Evolutionary conservation across 139 green algal species (phyloP).

Genomic region (Zygnema circumcarinatum): DNA sequence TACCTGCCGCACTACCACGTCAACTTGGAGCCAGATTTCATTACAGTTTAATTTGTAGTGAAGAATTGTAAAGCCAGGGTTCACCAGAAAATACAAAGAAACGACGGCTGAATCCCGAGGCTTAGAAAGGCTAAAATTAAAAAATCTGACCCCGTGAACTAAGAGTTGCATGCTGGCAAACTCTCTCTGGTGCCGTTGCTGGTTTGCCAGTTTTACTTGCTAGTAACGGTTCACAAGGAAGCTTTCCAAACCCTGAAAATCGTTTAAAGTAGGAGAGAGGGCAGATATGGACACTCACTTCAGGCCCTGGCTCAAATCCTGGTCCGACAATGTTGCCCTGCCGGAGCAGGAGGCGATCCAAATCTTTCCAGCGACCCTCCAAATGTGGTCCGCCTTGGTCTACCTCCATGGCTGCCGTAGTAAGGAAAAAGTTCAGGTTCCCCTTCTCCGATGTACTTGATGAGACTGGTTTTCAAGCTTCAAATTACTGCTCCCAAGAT

Average conservation of each 20-base stretch:
- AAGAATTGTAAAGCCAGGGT: no score
- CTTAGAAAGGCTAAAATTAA: no score
- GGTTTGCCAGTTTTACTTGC: no score
- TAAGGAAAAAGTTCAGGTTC: no score
- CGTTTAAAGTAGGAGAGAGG: neutral
- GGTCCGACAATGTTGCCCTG: slow-evolving; percentile 29
- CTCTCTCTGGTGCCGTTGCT: no score
- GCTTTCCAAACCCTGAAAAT: neutral
- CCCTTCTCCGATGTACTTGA: no score
- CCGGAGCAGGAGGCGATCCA: slow-evolving; percentile 33
- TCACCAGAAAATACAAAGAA: no score
- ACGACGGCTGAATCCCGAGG: no score
- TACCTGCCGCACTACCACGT: neutral
- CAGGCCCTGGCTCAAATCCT: slow-evolving; percentile 34
- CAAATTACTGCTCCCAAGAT: no score
- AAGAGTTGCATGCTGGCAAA: no score
- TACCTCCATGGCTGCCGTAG: neutral
- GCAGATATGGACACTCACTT: slow-evolving; percentile 18
- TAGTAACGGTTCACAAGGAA: neutral
- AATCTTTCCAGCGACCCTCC: slow-evolving; percentile 27
- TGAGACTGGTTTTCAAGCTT: no score
- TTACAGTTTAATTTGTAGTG: neutral
- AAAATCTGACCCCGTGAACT: no score
- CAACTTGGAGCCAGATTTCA: neutral
- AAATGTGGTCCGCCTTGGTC: neutral